Percentiles rank a stretch among this genome's conserved stretches.
Conservation (phyloP, 345 rosid genomes). For the Nasturtium officinale region DNA sequence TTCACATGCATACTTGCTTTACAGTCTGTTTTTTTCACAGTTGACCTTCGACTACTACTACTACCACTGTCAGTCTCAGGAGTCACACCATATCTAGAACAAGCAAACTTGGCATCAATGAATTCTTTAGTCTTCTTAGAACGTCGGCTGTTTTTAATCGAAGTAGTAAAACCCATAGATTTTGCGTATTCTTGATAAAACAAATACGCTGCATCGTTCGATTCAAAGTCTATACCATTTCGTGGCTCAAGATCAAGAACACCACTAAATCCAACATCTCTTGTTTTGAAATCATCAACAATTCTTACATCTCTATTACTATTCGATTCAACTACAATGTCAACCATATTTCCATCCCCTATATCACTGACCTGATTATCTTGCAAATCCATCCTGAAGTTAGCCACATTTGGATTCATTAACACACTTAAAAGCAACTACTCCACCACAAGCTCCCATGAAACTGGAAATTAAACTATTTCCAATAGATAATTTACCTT, state of each 20-base stretch:
- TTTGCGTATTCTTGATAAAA: constrained; percentile 73
- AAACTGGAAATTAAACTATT: constrained; percentile 4
- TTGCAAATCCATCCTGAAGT: constrained; percentile 48
- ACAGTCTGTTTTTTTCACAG: constrained; percentile 68
- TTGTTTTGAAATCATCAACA: constrained; percentile 39
- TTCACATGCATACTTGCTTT: constrained; percentile 83
- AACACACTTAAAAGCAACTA: constrained; percentile 31
- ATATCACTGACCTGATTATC: constrained; percentile 50
- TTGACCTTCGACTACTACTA: constrained; percentile 52
- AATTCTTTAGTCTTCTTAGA: constrained; percentile 70
- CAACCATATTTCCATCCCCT: constrained; percentile 37
- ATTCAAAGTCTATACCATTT: constrained; percentile 64
- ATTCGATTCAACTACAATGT: constrained; percentile 33
- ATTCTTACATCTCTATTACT: constrained; percentile 32
- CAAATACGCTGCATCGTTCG: constrained; percentile 61
- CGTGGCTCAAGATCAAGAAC: constrained; percentile 49
- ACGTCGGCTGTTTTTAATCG: constrained; percentile 68
- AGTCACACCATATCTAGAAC: constrained; percentile 70
- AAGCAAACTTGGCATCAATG: constrained; percentile 77
- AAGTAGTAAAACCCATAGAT: constrained; percentile 69
- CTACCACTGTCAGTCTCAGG: constrained; percentile 60
- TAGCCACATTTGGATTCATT: constrained; percentile 57
- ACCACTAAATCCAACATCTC: constrained; percentile 40
- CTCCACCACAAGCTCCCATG: constrained; percentile 28
- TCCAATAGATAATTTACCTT: constrained; percentile 16